Evolutionary conservation across 192 early-diverging fungal species (phyloP).

Genomic region (Kickxella alabastrina): DNA sequence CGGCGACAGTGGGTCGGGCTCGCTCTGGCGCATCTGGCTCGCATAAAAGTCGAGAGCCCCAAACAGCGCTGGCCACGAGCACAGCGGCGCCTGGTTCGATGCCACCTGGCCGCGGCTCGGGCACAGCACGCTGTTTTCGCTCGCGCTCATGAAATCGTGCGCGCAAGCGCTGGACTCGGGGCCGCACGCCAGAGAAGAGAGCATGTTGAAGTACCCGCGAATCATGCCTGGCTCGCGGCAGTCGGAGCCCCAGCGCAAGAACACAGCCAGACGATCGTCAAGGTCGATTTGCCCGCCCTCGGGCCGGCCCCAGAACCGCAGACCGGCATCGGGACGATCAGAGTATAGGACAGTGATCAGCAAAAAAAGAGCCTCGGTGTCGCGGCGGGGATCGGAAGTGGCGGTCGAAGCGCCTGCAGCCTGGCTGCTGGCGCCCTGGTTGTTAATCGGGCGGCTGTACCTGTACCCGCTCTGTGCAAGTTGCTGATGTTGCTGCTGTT

Average conservation of each 20-base stretch:
- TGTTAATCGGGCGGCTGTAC: constrained; percentile 26
- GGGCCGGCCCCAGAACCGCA: constrained; percentile 61
- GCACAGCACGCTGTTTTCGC: constrained; percentile 22
- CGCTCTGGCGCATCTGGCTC: constrained; percentile 43
- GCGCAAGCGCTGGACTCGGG: constrained; percentile 60
- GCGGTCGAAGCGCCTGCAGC: constrained; percentile 12
- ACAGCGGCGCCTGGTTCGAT: constrained; percentile 50
- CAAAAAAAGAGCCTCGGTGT: constrained; percentile 68
- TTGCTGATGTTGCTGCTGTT: constrained; percentile 36
- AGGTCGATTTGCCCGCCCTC: constrained; percentile 21
- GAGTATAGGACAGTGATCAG: constrained; percentile 72
- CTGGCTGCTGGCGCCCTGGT: constrained; percentile 2
- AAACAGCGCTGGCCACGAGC: constrained; percentile 80
- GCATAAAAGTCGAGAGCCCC: constrained; percentile 69
- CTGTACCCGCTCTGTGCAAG: constrained; percentile 24
- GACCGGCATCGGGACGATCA: constrained; percentile 69
- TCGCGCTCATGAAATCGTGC: constrained; percentile 53
- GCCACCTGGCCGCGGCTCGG: constrained; percentile 33
- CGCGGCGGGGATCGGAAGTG: constrained; percentile 41
- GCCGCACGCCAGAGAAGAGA: constrained; percentile 80
- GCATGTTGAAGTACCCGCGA: constrained; percentile 74
- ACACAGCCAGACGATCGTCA: constrained; percentile 57
- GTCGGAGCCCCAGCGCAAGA: constrained; percentile 62
- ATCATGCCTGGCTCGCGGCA: constrained; percentile 60
- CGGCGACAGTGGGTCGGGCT: constrained; percentile 20